Base-by-base conservation (phyloP, 2,329 filamentous ascomycete genomes). In the Sporothrix pseudoabietina region DNA sequence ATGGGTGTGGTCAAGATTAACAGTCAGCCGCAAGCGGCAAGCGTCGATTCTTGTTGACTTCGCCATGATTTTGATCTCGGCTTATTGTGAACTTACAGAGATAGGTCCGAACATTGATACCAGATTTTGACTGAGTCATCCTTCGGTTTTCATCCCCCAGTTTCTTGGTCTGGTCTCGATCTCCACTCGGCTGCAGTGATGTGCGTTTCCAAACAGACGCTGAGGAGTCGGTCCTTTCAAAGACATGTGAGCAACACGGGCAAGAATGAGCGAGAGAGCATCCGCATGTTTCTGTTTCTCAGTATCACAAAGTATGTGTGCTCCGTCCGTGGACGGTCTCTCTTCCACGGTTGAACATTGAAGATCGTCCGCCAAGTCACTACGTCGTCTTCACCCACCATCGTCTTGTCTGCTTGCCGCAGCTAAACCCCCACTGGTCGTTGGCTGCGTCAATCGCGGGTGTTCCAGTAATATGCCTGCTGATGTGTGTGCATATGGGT, bases 401-500 rank as follows among this genome's bases (percentile, higher is more conserved):
- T 63, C 19, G 41, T 30, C 10, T 32, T 39, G 22, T 22, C 32
- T 30, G 41, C 32, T 41, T 41, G 19, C 32, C 35, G 32, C 32
- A n/a, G 59, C 35, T n/a, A 22, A 22, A 19, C 59, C 32, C 22
- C 52, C n/a, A 22, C 22, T 55, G 22, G 3, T 32, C 49, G 19
- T 16, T 26, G 35, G 54, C 52, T 59, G 69, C 69, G 69, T 54
- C 69, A 59, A 71, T 71, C 69, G 69, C 69, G 69, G 69, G 30
- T 57, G n/a, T 16, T 59, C 47, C 52, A 49, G 69, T 59, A 71
- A 47, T 39, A 35, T 16, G 57, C 57, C 9, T 32, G 30, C 16
- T 4, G 2, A 63, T 10, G 32, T n/a, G 14, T 26, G 16, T 39
- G 41, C 41, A 44, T 12, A 14, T 44, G 5, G 41, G 22, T 54